These are phyloP conservation scores for Aspergillus fructus DNA, from an alignment of 2,329 filamentous ascomycete species.

Conservation along the genomic window DNA sequence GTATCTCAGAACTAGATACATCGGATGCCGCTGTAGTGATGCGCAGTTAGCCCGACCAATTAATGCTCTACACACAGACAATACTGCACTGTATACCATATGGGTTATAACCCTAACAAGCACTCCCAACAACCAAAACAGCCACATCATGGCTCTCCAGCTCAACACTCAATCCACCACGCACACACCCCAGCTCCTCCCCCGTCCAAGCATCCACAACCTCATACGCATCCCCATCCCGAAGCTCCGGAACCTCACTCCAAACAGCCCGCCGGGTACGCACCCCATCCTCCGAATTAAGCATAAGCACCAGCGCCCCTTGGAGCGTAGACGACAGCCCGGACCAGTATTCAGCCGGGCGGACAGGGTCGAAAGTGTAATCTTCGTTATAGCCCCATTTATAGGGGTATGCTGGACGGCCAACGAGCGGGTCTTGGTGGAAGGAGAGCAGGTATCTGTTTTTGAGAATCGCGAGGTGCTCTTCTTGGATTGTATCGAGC, in stretches of 20 bases:
- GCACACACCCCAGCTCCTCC: conserved; percentile 30
- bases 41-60: neutral
- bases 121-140: conserved; percentile 27
- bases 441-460: conserved; percentile 44
- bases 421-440: conserved; percentile 49
- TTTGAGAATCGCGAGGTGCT: conserved; percentile 43
- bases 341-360: conserved; percentile 39
- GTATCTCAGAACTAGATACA: no score
- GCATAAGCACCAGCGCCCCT: conserved; percentile 33
- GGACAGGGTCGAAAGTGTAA: conserved; percentile 32
- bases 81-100: no score
- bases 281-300: conserved; percentile 28
- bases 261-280: conserved; percentile 27
- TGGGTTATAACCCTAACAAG: neutral
- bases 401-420: conserved; percentile 45
- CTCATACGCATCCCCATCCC: conserved; percentile 16
- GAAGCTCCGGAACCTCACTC: conserved; percentile 32
- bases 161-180: conserved; percentile 21
- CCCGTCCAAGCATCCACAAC: conserved; percentile 33
- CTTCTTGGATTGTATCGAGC: conserved; percentile 36
- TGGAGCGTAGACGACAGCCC: conserved; percentile 28
- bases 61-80: no score
- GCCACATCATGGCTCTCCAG: conserved; percentile 32
- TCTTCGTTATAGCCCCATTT: conserved; percentile 38
- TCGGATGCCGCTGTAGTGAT: neutral